A percentile compares a stretch with the other conserved stretches of the same genome.
Evolutionary conservation across 2,329 filamentous ascomycete species (phyloP).

Genomic region (Aspergillus quadrilineatus): DNA sequence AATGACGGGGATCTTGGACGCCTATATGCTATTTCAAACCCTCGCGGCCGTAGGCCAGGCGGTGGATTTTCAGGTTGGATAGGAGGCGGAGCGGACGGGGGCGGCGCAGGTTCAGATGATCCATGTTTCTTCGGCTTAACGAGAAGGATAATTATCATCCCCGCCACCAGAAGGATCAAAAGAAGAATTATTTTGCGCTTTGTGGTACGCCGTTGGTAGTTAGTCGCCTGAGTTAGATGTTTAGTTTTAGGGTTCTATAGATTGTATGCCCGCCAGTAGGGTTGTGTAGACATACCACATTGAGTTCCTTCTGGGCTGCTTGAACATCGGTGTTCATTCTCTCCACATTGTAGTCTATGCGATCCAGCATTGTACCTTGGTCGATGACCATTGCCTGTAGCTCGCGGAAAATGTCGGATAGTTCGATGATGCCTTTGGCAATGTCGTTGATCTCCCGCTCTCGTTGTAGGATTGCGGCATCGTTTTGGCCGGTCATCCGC

Average conservation of each 20-base stretch:
- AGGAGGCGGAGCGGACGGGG: constrained; percentile 20
- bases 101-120: constrained; percentile 19
- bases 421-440: constrained; percentile 94
- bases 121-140: constrained; percentile 67
- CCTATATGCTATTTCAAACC: constrained; percentile 23
- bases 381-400: constrained; percentile 94
- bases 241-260: constrained; percentile 8
- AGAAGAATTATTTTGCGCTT: constrained; percentile 92
- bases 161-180: constrained; percentile 78
- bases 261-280: neutral
- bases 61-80: constrained; percentile 25
- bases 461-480: constrained; percentile 81
- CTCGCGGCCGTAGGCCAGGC: constrained; percentile 18
- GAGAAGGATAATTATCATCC: constrained; percentile 78
- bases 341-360: constrained; percentile 98
- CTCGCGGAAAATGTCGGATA: constrained; percentile 95
- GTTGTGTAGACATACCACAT: constrained; percentile 55
- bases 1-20: constrained; percentile 24
- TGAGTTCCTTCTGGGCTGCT: constrained; percentile 86
- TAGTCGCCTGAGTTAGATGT: constrained; percentile 57
- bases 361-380: constrained; percentile 85
- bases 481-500: constrained; percentile 61
- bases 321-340: constrained; percentile 92
- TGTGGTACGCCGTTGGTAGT: constrained; percentile 82
- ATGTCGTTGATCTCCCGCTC: constrained; percentile 98